Conservation (phyloP, 352 stramenopile genomes). For the Pythium phragmitis region DNA sequence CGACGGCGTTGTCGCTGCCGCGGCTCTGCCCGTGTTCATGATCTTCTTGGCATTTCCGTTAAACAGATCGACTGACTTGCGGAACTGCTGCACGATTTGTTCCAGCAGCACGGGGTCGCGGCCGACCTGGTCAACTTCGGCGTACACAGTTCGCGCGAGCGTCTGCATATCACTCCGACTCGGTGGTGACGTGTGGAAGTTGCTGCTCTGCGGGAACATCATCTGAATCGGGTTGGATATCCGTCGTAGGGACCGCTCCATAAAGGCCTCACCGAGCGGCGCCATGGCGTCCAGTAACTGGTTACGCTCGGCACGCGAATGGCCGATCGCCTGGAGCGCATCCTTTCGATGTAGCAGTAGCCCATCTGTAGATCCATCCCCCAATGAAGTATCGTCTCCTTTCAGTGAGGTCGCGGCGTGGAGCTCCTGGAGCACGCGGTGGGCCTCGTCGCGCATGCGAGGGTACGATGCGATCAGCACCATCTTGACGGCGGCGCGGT, state of each 20-base stretch:
- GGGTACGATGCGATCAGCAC: conserved; percentile 78
- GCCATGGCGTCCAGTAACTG: conserved; percentile 75
- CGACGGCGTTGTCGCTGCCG: conserved; percentile 43
- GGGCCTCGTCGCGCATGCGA: conserved; percentile 75
- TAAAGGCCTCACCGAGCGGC: conserved; percentile 68
- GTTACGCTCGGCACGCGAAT: conserved; percentile 40
- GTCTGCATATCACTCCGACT: conserved; percentile 84
- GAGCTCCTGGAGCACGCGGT: conserved; percentile 59
- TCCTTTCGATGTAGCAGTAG: not conserved
- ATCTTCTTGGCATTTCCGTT: conserved; percentile 71
- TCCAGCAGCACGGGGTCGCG: conserved; percentile 58
- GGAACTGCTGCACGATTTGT: conserved; percentile 58
- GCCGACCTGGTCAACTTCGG: conserved; percentile 64
- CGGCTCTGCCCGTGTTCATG: conserved; percentile 61
- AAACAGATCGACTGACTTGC: conserved; percentile 65
- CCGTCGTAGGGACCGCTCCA: conserved; percentile 54
- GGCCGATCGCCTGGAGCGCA: conserved; percentile 39
- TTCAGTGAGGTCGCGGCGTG: conserved; percentile 46
- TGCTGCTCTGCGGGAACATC: conserved; percentile 85
- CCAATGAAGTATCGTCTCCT: conserved; percentile 7
- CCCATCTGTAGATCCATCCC: conserved; percentile 16
- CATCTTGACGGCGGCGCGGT: conserved; percentile 57
- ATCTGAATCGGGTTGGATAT: conserved; percentile 80
- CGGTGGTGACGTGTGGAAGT: conserved; percentile 80
- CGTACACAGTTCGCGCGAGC: conserved; percentile 67